Conservation (phyloP, 441 rosid species). For the Bruguiera hainesii region DNA sequence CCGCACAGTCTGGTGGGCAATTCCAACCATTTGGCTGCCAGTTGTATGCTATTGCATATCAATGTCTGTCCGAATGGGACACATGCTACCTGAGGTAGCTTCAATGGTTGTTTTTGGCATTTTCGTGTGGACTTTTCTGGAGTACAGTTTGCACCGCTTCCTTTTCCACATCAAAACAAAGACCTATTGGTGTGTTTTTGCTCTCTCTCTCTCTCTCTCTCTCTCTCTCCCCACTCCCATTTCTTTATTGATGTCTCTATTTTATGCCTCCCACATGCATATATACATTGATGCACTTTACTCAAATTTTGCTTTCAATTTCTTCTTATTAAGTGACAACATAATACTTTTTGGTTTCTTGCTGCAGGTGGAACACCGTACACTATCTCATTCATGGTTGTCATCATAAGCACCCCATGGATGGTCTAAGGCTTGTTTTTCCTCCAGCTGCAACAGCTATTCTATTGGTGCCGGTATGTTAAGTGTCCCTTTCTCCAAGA, state of each 20-base stretch:
- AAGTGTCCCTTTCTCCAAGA: slow-evolving; percentile 7
- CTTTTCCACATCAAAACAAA: slow-evolving; percentile 86
- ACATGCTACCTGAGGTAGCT: slow-evolving; percentile 44
- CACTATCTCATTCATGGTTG: slow-evolving; percentile 99
- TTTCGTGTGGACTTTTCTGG: slow-evolving; percentile 79
- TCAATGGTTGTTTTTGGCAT: slow-evolving; percentile 55
- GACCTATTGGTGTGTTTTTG: slow-evolving; percentile 68
- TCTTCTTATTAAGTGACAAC: not conserved
- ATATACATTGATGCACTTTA: not conserved
- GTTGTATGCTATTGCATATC: slow-evolving; percentile 67
- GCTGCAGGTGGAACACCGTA: slow-evolving; percentile 74
- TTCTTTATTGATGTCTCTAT: not conserved
- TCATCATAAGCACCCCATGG: slow-evolving; percentile 99
- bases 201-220: not conserved
- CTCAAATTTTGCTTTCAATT: not conserved
- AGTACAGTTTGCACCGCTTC: slow-evolving; percentile 89
- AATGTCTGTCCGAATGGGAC: slow-evolving; percentile 64
- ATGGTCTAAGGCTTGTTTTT: slow-evolving; percentile 90
- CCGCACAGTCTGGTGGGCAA: slow-evolving; percentile 92
- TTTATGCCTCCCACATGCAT: not conserved
- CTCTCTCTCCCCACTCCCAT: not conserved
- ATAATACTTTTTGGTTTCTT: not conserved
- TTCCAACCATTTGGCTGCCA: slow-evolving; percentile 92
- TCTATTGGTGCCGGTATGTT: slow-evolving; percentile 62
- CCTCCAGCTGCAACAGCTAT: slow-evolving; percentile 93